Conservation (phyloP, 371 early-diverging fungal species). For the Rhizopus microsporus region DNA sequence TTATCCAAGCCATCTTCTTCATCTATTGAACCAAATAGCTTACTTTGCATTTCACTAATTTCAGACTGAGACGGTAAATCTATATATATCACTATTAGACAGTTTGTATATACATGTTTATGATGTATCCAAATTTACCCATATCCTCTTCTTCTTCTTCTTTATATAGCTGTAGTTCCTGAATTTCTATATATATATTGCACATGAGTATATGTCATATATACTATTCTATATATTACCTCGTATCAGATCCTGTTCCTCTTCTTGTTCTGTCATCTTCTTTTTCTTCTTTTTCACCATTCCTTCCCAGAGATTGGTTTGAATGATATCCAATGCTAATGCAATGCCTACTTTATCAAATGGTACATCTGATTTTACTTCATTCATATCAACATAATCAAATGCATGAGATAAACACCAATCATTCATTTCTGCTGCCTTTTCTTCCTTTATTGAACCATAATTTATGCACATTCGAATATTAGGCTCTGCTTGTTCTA, state of each 20-base stretch:
- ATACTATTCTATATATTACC: conserved; percentile 1
- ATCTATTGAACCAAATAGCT: conserved; percentile 63
- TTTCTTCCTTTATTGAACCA: conserved; percentile 2
- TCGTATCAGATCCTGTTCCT: conserved; percentile 2
- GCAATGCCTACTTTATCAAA: conserved; percentile 43
- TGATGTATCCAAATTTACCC: not conserved
- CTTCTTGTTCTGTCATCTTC: conserved; percentile 17
- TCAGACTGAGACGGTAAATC: conserved; percentile 49
- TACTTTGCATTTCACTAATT: conserved; percentile 50
- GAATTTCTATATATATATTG: not conserved
- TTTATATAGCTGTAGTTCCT: not conserved
- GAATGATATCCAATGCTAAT: conserved; percentile 60
- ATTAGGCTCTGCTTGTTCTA: conserved; percentile 55
- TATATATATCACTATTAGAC: conserved; percentile 1
- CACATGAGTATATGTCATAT: not conserved
- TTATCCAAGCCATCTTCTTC: conserved; percentile 69
- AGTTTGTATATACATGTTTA: not conserved
- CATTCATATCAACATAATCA: conserved; percentile 64
- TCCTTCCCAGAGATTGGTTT: conserved; percentile 77
- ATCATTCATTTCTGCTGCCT: conserved; percentile 28
- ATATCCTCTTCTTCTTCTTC: not conserved
- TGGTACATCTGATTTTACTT: conserved; percentile 23
- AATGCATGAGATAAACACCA: conserved; percentile 68
- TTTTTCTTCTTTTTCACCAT: conserved; percentile 46
- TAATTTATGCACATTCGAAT: conserved; percentile 58